phyloP scores from a whole-genome alignment of 495 filamentous ascomycete species.

The Cryomyces antarcticus region DNA sequence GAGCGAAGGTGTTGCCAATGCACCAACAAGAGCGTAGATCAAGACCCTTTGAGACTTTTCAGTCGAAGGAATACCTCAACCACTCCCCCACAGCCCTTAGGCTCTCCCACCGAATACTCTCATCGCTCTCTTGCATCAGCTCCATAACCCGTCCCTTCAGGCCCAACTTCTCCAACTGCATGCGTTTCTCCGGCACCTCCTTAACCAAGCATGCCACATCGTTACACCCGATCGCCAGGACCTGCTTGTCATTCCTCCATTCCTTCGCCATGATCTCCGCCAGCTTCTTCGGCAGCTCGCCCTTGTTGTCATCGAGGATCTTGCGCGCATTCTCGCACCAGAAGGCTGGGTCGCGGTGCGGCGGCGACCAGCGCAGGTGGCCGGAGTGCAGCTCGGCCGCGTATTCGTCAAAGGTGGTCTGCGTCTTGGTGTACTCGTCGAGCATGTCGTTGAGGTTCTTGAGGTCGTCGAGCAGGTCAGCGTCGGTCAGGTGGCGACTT shows the following conservation, averaged over 20 bases:
- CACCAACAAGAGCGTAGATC: no score
- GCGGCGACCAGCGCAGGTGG: constrained; percentile 86
- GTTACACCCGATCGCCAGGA: constrained; percentile 89
- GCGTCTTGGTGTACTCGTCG: constrained; percentile 84
- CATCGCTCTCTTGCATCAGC: constrained; percentile 78
- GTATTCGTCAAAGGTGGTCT: constrained; percentile 95
- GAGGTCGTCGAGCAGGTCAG: constrained; percentile 77
- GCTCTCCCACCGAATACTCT: constrained; percentile 87
- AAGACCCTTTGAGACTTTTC: background rate
- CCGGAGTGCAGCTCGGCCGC: constrained; percentile 74
- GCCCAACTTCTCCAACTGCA: constrained; percentile 71
- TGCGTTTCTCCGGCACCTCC: constrained; percentile 70
- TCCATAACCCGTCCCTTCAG: constrained; percentile 87
- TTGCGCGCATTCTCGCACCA: constrained; percentile 90
- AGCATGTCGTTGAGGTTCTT: constrained; percentile 52
- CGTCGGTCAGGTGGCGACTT: constrained; percentile 68
- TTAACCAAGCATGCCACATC: constrained; percentile 79
- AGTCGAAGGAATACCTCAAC: constrained; percentile 50
- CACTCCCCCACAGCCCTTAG: constrained; percentile 82
- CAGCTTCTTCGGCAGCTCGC: constrained; percentile 60
- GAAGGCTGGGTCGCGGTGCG: constrained; percentile 74
- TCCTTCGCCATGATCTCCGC: constrained; percentile 67
- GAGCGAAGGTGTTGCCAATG: no score
- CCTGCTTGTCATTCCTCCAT: constrained; percentile 88
- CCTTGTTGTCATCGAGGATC: constrained; percentile 70